These are phyloP conservation scores for Posidonia oceanica DNA, from an alignment of 116 monocot species.

Conservation along the genomic window DNA sequence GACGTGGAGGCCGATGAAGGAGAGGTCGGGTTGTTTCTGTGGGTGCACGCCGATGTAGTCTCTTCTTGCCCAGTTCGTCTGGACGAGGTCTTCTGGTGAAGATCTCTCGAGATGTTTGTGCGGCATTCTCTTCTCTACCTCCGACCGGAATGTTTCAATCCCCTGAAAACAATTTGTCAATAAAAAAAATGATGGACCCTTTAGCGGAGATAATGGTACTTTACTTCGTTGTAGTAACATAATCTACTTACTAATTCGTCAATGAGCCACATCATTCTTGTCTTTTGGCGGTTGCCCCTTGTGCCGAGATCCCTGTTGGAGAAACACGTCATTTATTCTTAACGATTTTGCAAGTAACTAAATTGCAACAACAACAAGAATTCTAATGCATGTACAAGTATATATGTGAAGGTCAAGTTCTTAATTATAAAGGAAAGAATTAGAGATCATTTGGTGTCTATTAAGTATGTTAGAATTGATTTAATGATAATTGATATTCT, in stretches of 20 bases:
- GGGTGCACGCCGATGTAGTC: constrained; percentile 84
- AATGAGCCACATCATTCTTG: constrained; percentile 98
- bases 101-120: constrained; percentile 35
- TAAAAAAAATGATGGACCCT: too few species aligned
- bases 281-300: constrained; percentile 84
- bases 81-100: constrained; percentile 45
- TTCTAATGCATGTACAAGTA: too few species aligned
- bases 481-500: too few species aligned
- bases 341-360: too few species aligned
- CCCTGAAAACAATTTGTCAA: constrained; percentile 30
- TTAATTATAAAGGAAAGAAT: too few species aligned
- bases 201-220: background rate
- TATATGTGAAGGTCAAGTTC: too few species aligned
- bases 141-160: constrained; percentile 66
- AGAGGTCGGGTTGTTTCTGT: constrained; percentile 65
- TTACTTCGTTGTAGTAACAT: background rate
- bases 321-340: too few species aligned
- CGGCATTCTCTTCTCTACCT: constrained; percentile 83
- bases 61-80: constrained; percentile 55
- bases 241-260: constrained; percentile 70
- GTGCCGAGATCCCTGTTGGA: constrained; percentile 54
- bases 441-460: too few species aligned
- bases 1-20: constrained; percentile 72
- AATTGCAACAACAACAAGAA: too few species aligned
- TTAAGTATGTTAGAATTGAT: too few species aligned